phyloP scores from a whole-genome alignment of 768 basidiomycete species.

The Crassisporium funariophilum region DNA sequence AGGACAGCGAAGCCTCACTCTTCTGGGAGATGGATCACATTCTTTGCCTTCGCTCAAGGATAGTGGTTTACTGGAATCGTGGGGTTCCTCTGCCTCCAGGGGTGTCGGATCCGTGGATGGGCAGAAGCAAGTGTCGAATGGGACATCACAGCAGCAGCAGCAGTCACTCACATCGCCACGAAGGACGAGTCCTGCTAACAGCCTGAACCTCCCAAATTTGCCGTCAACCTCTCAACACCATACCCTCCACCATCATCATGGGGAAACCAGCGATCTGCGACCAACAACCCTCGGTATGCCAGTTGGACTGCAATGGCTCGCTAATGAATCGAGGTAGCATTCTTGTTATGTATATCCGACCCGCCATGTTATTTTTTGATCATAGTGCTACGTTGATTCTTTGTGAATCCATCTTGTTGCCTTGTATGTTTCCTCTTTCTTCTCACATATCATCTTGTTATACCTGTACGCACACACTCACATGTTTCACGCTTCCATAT shows the following conservation, averaged over 20 bases:
- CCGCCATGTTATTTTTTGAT: constrained; percentile 15
- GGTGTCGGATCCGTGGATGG: constrained; percentile 18
- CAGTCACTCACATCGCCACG: constrained; percentile 30
- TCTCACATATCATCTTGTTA: constrained; percentile 7
- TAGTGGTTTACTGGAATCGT: constrained; percentile 68
- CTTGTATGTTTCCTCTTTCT: constrained; percentile 4
- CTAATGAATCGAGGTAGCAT: constrained; percentile 55
- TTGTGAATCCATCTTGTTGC: constrained; percentile 9
- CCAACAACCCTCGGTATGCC: constrained; percentile 51
- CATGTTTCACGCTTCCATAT: too few relatives aligned
- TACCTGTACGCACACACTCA: background rate
- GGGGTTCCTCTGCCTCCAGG: constrained; percentile 40
- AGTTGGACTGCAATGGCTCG: constrained; percentile 70
- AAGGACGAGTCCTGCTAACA: constrained; percentile 26
- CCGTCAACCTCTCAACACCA: constrained; percentile 16
- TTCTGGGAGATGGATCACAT: constrained; percentile 34
- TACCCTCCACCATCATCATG: constrained; percentile 18
- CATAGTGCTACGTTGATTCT: constrained; percentile 16
- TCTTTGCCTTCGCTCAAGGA: constrained; percentile 75
- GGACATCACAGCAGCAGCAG: constrained; percentile 13
- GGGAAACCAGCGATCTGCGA: constrained; percentile 31
- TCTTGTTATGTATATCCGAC: constrained; percentile 10
- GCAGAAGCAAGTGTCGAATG: constrained; percentile 21
- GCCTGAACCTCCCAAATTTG: constrained; percentile 12
- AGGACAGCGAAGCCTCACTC: constrained; percentile 19